Evolutionary conservation across 495 filamentous ascomycete genomes (phyloP).

Genomic region (Geopyxis carbonaria): DNA sequence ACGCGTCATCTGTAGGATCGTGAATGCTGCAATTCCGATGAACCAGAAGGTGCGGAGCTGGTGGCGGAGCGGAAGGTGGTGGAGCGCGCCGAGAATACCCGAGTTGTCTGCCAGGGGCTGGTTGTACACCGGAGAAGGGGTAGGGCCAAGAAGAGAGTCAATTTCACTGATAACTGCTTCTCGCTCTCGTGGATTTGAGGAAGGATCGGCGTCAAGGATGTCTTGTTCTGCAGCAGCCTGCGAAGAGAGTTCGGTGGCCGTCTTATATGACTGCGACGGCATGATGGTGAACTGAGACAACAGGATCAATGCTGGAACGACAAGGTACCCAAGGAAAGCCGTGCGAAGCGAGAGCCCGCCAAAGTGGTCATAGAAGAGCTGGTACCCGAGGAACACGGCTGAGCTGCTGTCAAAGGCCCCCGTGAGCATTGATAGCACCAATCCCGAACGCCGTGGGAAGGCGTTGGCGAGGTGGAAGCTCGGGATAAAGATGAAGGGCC

Average conservation of each 20-base stretch:
- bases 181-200: slow-evolving; percentile 36
- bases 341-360: slow-evolving; percentile 45
- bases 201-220: slow-evolving; percentile 35
- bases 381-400: slow-evolving; percentile 75
- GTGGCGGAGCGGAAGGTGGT: slow-evolving; percentile 48
- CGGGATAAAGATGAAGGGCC: slow-evolving; percentile 78
- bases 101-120: slow-evolving; percentile 31
- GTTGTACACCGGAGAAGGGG: slow-evolving; percentile 33
- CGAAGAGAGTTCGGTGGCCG: slow-evolving; percentile 61
- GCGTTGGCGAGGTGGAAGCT: slow-evolving; percentile 88
- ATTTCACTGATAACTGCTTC: slow-evolving; percentile 47
- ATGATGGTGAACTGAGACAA: slow-evolving; percentile 55
- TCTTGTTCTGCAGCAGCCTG: slow-evolving; percentile 56
- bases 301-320: slow-evolving; percentile 55
- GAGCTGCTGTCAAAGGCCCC: slow-evolving; percentile 82
- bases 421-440: slow-evolving; percentile 70
- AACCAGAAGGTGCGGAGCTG: slow-evolving; percentile 84
- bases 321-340: slow-evolving; percentile 64
- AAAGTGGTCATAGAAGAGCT: slow-evolving; percentile 51
- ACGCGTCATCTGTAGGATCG: slow-evolving; percentile 40
- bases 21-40: slow-evolving; percentile 69
- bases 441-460: slow-evolving; percentile 67
- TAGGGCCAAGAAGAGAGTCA: slow-evolving; percentile 47
- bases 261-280: slow-evolving; percentile 72
- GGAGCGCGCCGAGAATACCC: slow-evolving; percentile 83